phyloP scores from a whole-genome alignment of 257 asterid genomes.

The Scutellaria barbata region DNA sequence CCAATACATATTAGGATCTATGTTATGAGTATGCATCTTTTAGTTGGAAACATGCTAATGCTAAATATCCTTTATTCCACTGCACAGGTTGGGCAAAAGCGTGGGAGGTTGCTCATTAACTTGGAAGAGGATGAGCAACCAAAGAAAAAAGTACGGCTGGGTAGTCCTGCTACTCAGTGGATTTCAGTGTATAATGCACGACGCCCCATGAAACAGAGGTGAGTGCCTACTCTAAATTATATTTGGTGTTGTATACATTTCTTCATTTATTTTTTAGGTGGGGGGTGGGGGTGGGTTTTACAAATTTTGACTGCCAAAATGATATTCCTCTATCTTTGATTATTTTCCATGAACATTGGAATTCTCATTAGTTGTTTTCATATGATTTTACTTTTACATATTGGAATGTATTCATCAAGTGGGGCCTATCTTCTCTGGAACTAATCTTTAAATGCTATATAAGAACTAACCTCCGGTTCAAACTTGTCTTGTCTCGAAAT shows the following conservation, averaged over 20 bases:
- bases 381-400: no score
- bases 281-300: no score
- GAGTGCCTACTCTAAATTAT: conserved; percentile 21
- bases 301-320: no score
- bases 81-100: conserved; percentile 87
- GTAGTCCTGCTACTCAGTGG: conserved; percentile 99
- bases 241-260: neutral
- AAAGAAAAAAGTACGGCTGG: conserved; percentile 91
- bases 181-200: conserved; percentile 94
- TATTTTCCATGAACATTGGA: no score
- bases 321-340: no score
- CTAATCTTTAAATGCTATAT: no score
- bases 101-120: conserved; percentile 86
- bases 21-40: neutral
- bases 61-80: neutral
- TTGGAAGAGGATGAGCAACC: conserved; percentile 99
- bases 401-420: no score
- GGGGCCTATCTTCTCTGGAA: no score
- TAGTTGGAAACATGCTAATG: neutral
- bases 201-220: conserved; percentile 98
- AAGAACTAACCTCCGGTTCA: no score
- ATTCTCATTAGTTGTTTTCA: no score
- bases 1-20: neutral
- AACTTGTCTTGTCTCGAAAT: no score
- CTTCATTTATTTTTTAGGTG: no score